A percentile compares a stretch with the other conserved stretches of the same genome.
phyloP scores from a whole-genome alignment of 106 monocot species.

The Allium fistulosum region DNA sequence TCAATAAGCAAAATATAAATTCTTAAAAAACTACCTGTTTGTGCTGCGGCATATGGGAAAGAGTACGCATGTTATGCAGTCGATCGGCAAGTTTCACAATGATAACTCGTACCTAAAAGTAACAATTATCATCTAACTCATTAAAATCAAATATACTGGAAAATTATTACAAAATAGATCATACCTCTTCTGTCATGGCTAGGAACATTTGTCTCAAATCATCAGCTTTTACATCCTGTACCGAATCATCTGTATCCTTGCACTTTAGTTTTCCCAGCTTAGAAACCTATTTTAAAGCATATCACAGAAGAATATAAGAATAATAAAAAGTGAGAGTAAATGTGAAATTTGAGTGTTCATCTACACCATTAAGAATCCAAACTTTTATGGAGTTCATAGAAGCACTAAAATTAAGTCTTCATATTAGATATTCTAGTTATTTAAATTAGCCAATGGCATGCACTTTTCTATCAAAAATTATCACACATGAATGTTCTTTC shows the following conservation, averaged over 20 bases:
- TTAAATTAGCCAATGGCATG: no score
- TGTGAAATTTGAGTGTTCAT: no score
- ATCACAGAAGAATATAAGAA: no score
- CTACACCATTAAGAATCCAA: no score
- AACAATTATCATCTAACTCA: not conserved
- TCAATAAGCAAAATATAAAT: no score
- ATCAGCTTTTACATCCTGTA: conserved; percentile 95
- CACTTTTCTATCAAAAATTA: no score
- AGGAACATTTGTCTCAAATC: conserved; percentile 98
- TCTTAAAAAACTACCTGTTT: conserved; percentile 57
- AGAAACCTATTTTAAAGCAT: conserved; percentile 53
- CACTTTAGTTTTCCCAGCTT: conserved; percentile 93
- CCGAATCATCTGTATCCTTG: conserved; percentile 47
- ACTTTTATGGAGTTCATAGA: no score
- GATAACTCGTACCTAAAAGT: conserved; percentile 83
- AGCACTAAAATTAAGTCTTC: no score
- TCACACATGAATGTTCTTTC: not conserved
- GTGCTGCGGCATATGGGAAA: conserved; percentile 90
- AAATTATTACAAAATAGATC: not conserved
- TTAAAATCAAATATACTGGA: not conserved
- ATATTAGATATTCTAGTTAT: no score
- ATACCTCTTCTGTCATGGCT: conserved; percentile 98
- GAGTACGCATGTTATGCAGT: conserved; percentile 98
- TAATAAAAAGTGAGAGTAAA: no score
- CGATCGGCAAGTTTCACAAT: conserved; percentile 98